Base-by-base conservation (phyloP, 2,329 filamentous ascomycete species). In the Spiromastix sp. region DNA sequence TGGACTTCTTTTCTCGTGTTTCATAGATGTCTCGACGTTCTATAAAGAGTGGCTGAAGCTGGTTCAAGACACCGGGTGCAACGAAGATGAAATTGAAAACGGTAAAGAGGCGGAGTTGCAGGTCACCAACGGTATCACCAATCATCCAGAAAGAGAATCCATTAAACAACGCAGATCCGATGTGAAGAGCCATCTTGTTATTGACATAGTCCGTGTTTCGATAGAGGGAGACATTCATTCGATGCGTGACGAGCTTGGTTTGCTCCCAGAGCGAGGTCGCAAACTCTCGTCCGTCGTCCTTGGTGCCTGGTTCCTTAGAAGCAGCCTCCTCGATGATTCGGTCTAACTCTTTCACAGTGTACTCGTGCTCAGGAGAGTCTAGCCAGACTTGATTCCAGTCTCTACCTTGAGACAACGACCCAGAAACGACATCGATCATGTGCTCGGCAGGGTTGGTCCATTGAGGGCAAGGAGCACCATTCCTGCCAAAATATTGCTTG, bases 391-490 rank as follows among this genome's bases (percentile, higher is more conserved):
- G 68, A 25, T 64, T 46, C n/a, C 70, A 71, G 31, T 73, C 73
- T 43, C 77, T 79, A 8, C 82, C 82, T 29, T 29, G 10, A 11
- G 10, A 11, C n/a, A 29, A 8, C 1, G 77, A 76, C 7, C 77
- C 77, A 39, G 63, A 63, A 45, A 67, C 66, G 8, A 66, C 60
- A 38, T 66, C 64, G 22, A 85, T 67, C 74, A 85, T 84, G 60
- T 74, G 85, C 55, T 85, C 81, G 1, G 81, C 81, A 0, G 81
- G 81, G 45, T 85, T 85, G 42, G 79, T 79, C 1, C 74, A 66
- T 2, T 67, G 54, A 8, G 63, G 66, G 39, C 80, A 81, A 30
- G 60, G 56, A 1, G 72, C 77, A 4, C 80, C 80, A 37, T 81
- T 71, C 9, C 55, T 48, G 48, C 78, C 72, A 39, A 87, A 86